These are phyloP conservation scores for Candida xyloterini DNA, from an alignment of 805 yeast genomes.

Conservation along the genomic window DNA sequence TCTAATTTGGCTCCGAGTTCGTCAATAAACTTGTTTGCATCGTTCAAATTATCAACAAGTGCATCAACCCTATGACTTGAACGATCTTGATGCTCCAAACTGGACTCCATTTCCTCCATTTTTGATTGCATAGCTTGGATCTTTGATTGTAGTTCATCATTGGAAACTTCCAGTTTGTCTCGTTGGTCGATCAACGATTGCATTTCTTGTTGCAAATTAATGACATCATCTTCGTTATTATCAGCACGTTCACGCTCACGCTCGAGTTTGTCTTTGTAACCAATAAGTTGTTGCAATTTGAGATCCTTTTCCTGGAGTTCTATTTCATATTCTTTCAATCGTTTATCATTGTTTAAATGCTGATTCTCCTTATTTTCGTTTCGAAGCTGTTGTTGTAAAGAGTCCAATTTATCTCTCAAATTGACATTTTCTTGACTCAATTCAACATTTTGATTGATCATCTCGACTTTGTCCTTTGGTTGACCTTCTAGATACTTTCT, in stretches of 20 bases:
- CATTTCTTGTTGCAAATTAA: slow-evolving; percentile 15
- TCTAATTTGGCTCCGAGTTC: slow-evolving; percentile 27
- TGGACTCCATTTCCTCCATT: slow-evolving; percentile 6
- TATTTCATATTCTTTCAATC: slow-evolving; percentile 8
- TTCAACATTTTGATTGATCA: slow-evolving; percentile 37
- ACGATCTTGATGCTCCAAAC: slow-evolving; percentile 9
- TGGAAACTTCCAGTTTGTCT: slow-evolving; percentile 14
- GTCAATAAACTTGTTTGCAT: slow-evolving; percentile 18
- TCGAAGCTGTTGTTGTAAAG: not conserved
- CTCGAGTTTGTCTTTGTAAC: slow-evolving; percentile 5
- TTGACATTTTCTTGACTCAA: slow-evolving; percentile 30
- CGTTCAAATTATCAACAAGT: slow-evolving; percentile 13
- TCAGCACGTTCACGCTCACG: slow-evolving; percentile 9
- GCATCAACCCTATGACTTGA: slow-evolving; percentile 11
- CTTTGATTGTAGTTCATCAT: slow-evolving; percentile 10
- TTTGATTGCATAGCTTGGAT: slow-evolving; percentile 6
- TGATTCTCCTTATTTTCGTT: slow-evolving; percentile 13
- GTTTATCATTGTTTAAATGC: slow-evolving; percentile 6
- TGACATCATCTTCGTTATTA: slow-evolving; percentile 10
- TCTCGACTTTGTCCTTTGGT: slow-evolving; percentile 39
- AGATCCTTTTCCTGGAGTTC: slow-evolving; percentile 7
- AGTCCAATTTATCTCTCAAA: slow-evolving; percentile 8
- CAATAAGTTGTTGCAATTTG: slow-evolving; percentile 3
- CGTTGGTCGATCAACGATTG: slow-evolving; percentile 10
- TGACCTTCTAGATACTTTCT: slow-evolving; percentile 38